These are phyloP conservation scores for Saksenaea vasiformis DNA, from an alignment of 371 early-diverging fungal genomes.

Conservation along the genomic window DNA sequence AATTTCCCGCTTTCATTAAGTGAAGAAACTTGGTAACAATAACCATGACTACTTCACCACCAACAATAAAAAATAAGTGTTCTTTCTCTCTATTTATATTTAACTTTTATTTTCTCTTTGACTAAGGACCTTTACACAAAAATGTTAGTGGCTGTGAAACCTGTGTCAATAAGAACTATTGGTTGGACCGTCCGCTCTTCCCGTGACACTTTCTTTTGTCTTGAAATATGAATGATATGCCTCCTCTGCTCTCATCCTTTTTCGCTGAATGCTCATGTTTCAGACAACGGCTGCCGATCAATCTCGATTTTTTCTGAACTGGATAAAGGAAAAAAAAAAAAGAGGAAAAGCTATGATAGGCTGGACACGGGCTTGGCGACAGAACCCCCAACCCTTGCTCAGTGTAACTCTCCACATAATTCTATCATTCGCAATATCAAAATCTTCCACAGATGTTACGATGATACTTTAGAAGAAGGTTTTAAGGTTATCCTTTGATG, in stretches of 20 bases:
- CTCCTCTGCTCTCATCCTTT: no score
- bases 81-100: no score
- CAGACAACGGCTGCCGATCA: not conserved
- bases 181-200: no score
- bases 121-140: no score
- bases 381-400: not conserved
- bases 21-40: not conserved
- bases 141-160: no score
- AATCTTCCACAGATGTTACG: not conserved
- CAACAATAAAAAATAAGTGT: no score
- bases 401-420: not conserved
- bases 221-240: no score
- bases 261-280: not conserved
- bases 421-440: conserved; percentile 3
- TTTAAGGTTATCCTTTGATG: not conserved
- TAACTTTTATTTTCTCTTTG: no score
- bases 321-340: not conserved
- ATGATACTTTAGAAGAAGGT: not conserved
- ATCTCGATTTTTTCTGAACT: not conserved
- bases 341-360: not conserved
- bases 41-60: no score
- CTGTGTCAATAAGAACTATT: no score
- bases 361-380: not conserved
- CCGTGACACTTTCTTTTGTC: no score
- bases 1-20: not conserved